Percentiles rank a stretch among this genome's conserved stretches.
Conservation (phyloP, 1,284 basidiomycete species). For the Apiotrichum laibachii region DNA sequence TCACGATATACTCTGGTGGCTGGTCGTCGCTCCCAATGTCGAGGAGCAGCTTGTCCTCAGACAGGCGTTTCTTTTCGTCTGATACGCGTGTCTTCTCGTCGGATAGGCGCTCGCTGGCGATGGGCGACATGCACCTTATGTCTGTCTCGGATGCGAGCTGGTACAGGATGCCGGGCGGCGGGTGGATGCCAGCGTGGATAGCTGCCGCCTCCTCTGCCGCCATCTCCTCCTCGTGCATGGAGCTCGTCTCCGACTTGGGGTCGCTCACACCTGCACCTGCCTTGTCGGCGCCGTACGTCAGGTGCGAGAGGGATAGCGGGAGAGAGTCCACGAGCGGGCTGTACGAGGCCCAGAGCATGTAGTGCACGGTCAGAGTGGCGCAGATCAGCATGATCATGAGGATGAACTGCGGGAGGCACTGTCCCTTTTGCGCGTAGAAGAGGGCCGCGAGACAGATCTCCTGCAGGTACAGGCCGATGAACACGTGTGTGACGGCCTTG, state of each 20-base stretch:
- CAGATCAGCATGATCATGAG: conserved; percentile 80
- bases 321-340: conserved; percentile 60
- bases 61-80: no score
- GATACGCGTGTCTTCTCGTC: no score
- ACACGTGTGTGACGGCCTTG: conserved; percentile 85
- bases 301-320: conserved; percentile 73
- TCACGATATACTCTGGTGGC: no score
- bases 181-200: no score
- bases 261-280: not conserved
- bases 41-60: no score
- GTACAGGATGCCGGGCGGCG: no score
- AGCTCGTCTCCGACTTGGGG: no score
- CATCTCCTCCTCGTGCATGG: not conserved
- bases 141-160: no score
- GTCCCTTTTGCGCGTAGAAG: conserved; percentile 76
- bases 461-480: conserved; percentile 88
- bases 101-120: no score
- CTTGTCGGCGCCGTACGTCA: not conserved
- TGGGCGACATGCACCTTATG: no score
- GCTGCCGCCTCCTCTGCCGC: not conserved
- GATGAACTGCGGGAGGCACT: conserved; percentile 67
- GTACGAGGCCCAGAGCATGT: conserved; percentile 63
- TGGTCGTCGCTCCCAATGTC: no score
- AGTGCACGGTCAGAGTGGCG: conserved; percentile 71
- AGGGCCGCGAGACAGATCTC: conserved; percentile 73